phyloP scores from a whole-genome alignment of 805 yeast species.

The Candida schatavii region DNA sequence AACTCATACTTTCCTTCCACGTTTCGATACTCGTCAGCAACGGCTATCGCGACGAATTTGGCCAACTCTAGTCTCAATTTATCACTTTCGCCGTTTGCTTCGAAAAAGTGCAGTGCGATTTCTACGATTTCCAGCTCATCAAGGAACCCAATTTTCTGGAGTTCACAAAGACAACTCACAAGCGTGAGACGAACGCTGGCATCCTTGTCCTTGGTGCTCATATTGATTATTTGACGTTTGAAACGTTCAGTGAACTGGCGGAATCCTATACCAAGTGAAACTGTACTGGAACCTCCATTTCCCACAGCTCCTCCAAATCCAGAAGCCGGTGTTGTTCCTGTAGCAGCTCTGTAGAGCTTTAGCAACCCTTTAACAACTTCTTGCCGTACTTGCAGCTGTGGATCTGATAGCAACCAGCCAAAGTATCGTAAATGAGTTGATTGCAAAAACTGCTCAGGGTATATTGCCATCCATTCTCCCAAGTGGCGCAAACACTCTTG shows the following conservation, averaged over 20 bases:
- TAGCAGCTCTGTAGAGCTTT: constrained; percentile 39
- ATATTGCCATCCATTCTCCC: constrained; percentile 67
- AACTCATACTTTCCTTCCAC: constrained; percentile 28
- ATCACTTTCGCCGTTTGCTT: constrained; percentile 16
- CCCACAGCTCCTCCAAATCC: constrained; percentile 21
- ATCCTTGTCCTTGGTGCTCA: constrained; percentile 45
- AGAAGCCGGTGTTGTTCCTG: constrained; percentile 13
- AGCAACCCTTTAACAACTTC: constrained; percentile 60
- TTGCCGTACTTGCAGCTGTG: constrained; percentile 54
- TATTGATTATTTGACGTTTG: constrained; percentile 61
- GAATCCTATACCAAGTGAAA: constrained; percentile 49
- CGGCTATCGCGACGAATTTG: constrained; percentile 48
- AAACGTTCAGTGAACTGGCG: constrained; percentile 78
- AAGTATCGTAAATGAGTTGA: constrained; percentile 69
- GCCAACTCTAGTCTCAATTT: constrained; percentile 48
- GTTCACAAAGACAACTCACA: constrained; percentile 50
- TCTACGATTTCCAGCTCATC: constrained; percentile 53
- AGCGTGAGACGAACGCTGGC: constrained; percentile 51
- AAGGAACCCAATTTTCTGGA: constrained; percentile 59
- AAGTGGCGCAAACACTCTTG: constrained; percentile 62
- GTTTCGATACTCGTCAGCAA: constrained; percentile 36
- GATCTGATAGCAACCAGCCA: constrained; percentile 85
- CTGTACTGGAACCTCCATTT: not conserved
- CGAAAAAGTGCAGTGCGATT: constrained; percentile 16
- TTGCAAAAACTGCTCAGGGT: constrained; percentile 70